Evolutionary conservation across 1,284 basidiomycete species (phyloP).

Genomic region (Ceraceosorus guamensis): DNA sequence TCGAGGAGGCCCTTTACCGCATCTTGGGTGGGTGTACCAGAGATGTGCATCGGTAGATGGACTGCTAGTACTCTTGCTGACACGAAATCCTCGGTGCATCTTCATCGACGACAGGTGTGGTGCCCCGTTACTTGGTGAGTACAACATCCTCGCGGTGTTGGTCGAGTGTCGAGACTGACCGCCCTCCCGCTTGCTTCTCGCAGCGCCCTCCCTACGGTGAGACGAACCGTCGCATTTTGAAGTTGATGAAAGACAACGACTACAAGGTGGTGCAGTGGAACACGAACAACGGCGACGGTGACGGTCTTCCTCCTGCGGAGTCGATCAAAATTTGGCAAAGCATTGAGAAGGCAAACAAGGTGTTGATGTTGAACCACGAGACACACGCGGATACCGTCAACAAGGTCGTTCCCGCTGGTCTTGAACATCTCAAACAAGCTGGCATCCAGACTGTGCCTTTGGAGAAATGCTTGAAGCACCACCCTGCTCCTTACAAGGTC

Average conservation of each 20-base stretch:
- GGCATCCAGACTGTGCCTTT: neutral
- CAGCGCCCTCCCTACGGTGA: neutral
- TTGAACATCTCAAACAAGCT: neutral
- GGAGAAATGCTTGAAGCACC: slow-evolving; percentile 5
- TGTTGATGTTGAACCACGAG: neutral
- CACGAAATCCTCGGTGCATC: too few relatives aligned
- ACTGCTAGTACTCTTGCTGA: too few relatives aligned
- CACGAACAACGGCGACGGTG: neutral
- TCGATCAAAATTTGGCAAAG: neutral
- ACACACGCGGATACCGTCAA: neutral
- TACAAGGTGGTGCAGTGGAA: neutral
- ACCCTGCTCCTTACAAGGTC: slow-evolving; percentile 8
- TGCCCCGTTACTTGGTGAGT: too few relatives aligned
- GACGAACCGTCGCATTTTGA: neutral
- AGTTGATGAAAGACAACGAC: neutral
- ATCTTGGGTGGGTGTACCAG: too few relatives aligned
- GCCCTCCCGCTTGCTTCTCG: too few relatives aligned
- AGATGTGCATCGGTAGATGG: too few relatives aligned
- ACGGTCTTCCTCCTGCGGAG: neutral
- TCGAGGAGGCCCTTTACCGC: neutral
- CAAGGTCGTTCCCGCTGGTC: neutral
- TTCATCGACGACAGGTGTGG: too few relatives aligned
- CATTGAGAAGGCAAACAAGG: neutral
- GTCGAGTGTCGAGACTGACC: neutral
- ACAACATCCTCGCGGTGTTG: too few relatives aligned